phyloP scores from a whole-genome alignment of 2,329 filamentous ascomycete genomes.

The Leptographium procerum region DNA sequence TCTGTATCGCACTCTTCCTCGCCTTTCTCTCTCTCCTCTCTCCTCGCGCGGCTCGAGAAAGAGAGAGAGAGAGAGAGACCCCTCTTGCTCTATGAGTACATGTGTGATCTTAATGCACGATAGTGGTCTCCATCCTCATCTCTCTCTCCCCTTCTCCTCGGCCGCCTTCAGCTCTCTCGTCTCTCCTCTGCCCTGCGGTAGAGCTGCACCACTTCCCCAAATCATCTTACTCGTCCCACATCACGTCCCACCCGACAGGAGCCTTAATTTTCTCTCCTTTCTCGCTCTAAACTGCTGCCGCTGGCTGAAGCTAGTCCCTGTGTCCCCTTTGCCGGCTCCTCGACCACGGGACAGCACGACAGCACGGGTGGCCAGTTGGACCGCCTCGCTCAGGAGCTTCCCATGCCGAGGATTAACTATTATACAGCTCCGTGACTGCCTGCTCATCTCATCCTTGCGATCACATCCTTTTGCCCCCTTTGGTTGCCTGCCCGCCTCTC shows the following conservation, averaged over 20 bases:
- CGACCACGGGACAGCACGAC: neutral
- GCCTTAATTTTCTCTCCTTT: neutral
- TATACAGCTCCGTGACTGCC: neutral
- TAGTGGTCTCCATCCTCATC: neutral
- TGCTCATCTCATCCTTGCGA: neutral
- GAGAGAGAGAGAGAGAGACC: neutral
- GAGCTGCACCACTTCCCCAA: neutral
- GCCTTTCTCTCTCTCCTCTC: no score
- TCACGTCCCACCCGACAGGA: neutral
- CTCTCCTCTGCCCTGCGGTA: neutral
- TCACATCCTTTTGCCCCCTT: neutral
- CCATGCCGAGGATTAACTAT: neutral
- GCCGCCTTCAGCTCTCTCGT: neutral
- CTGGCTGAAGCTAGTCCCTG: neutral
- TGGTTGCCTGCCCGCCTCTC: neutral
- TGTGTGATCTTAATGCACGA: no score
- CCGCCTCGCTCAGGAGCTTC: no score
- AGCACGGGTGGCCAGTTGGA: neutral
- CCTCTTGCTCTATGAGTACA: no score
- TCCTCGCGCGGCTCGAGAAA: no score
- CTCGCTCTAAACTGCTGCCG: neutral
- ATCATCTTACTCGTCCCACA: constrained; percentile 1
- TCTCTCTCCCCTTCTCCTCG: neutral
- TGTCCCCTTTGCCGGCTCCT: neutral
- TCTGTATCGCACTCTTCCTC: no score